Conservation (phyloP, 257 asterid species). For the Scutellaria minor region DNA sequence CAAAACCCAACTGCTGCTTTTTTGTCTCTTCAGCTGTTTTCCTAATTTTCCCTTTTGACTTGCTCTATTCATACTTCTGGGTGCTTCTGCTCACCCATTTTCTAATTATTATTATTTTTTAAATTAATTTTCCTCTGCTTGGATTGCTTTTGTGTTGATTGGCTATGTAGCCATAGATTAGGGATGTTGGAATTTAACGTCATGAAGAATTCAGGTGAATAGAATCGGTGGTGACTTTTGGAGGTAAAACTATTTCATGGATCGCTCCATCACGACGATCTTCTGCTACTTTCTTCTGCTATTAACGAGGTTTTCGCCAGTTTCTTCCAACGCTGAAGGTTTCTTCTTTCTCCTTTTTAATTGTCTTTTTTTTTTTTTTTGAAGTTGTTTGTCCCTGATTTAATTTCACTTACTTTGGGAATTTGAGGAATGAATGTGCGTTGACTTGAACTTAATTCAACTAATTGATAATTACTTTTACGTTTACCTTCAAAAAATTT, state of each 20-base stretch:
- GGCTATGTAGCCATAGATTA: conserved; percentile 23
- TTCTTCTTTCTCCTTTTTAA: conserved; percentile 17
- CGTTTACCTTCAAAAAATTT: background rate
- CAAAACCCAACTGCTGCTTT: conserved; percentile 26
- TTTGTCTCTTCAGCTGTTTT: conserved; percentile 22
- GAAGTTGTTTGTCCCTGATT: background rate
- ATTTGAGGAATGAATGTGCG: conserved; percentile 34
- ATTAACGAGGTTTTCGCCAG: conserved; percentile 47
- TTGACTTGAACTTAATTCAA: conserved; percentile 37
- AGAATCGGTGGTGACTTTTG: conserved; percentile 27
- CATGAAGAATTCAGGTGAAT: conserved; percentile 33
- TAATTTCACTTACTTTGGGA: conserved; percentile 22
- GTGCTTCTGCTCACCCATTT: conserved; percentile 21
- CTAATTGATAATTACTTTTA: conserved; percentile 23
- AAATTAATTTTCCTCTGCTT: background rate
- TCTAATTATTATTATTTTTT: background rate
- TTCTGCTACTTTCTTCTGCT: conserved; percentile 50
- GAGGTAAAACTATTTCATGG: conserved; percentile 49
- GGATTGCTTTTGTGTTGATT: conserved; percentile 17
- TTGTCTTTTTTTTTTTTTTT: background rate
- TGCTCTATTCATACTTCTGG: conserved; percentile 4
- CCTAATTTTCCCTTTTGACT: background rate
- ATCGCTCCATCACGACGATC: conserved; percentile 60
- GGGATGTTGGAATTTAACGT: conserved; percentile 35
- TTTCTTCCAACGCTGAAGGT: conserved; percentile 88